Conservation (phyloP, 2,329 filamentous ascomycete species). For the Aspergillus sp. region DNA sequence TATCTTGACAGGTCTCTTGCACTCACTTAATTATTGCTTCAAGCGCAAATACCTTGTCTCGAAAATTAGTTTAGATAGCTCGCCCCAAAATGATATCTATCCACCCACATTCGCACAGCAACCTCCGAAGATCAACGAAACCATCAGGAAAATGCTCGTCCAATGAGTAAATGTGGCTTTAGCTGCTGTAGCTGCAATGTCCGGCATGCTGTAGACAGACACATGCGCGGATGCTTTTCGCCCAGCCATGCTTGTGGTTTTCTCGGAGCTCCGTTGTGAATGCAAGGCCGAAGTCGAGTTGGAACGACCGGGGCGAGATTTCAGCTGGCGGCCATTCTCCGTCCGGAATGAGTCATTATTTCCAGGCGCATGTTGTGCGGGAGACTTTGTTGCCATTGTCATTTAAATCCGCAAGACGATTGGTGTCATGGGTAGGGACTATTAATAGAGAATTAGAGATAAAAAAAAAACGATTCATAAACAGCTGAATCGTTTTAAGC, state of each 20-base stretch:
- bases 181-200: conserved; percentile 29
- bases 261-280: not conserved
- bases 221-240: not conserved
- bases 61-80: conserved; percentile 22
- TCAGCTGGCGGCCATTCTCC: not conserved
- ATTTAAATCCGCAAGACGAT: not conserved
- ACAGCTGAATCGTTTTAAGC: too few relatives aligned
- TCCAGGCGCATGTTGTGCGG: not conserved
- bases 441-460: not conserved
- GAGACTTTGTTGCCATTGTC: not conserved
- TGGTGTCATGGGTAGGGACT: not conserved
- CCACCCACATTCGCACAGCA: conserved; percentile 83
- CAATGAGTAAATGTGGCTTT: conserved; percentile 54
- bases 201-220: conserved; percentile 3
- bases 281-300: not conserved
- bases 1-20: not conserved
- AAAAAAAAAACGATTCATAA: too few relatives aligned
- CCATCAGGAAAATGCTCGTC: conserved; percentile 66
- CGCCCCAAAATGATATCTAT: conserved; percentile 14
- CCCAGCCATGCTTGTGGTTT: not conserved
- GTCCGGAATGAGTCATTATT: not conserved
- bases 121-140: conserved; percentile 88
- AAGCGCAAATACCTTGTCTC: conserved; percentile 78
- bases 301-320: not conserved
- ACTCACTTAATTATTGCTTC: conserved; percentile 92